These are phyloP conservation scores for Lachancea meyersii DNA, from an alignment of 805 yeast species.

Conservation along the genomic window DNA sequence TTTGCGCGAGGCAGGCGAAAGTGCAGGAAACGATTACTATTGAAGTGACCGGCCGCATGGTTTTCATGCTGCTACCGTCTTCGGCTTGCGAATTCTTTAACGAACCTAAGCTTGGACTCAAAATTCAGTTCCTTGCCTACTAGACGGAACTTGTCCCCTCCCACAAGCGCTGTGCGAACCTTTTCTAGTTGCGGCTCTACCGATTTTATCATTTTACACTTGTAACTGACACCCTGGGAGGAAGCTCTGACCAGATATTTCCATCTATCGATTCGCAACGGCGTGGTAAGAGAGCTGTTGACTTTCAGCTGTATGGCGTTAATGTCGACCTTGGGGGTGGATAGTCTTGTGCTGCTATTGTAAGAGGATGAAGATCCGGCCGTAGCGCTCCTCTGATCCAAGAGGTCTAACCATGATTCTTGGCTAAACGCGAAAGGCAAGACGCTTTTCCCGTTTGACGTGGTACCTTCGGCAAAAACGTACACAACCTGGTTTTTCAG, in stretches of 20 bases:
- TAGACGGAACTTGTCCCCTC: constrained; percentile 44
- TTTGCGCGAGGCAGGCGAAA: neutral
- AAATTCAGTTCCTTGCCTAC: constrained; percentile 42
- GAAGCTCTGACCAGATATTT: constrained; percentile 19
- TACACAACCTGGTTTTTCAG: constrained; percentile 22
- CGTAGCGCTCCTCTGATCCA: constrained; percentile 5
- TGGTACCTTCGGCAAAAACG: constrained; percentile 72
- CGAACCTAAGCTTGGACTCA: constrained; percentile 41
- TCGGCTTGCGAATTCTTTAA: constrained; percentile 27
- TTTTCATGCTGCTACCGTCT: constrained; percentile 4
- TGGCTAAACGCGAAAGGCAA: constrained; percentile 45
- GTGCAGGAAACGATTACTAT: constrained; percentile 1
- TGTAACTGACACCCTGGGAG: constrained; percentile 17
- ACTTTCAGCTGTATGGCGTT: constrained; percentile 29
- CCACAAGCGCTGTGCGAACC: constrained; percentile 33
- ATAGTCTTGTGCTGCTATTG: neutral
- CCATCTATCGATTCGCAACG: constrained; percentile 16
- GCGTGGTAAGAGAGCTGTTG: constrained; percentile 31
- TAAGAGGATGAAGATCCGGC: neutral
- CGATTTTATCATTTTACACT: constrained; percentile 23
- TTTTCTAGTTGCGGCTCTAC: constrained; percentile 21
- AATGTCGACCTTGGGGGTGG: constrained; percentile 7
- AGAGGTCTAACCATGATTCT: constrained; percentile 16
- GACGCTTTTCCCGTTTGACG: constrained; percentile 76
- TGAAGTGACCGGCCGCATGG: neutral